phyloP scores from a whole-genome alignment of 2,329 filamentous ascomycete species.

The Neofusicoccum cordaticola region DNA sequence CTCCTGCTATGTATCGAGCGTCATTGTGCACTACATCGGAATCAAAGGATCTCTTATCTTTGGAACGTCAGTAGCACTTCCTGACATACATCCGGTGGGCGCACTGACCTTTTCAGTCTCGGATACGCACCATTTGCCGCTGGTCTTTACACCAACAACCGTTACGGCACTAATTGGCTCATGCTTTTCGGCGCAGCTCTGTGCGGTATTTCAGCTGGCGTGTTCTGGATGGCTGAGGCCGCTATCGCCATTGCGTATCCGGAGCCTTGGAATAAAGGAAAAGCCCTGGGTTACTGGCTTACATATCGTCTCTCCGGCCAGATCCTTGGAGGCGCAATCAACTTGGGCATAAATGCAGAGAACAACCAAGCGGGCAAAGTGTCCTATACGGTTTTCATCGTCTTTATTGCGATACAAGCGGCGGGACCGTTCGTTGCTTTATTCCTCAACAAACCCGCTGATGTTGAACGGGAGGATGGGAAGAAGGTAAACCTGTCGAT shows the following conservation, averaged over 20 bases:
- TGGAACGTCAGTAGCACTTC: constrained; percentile 20
- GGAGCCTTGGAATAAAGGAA: constrained; percentile 37
- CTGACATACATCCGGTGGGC: accelerated
- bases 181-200: constrained; percentile 33
- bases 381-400: no score
- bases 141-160: constrained; percentile 20
- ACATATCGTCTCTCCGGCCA: no score
- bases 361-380: no score
- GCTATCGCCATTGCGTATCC: constrained; percentile 46
- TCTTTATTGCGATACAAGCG: no score
- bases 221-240: constrained; percentile 42
- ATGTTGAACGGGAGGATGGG: no score
- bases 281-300: constrained; percentile 45
- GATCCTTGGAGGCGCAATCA: no score
- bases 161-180: constrained; percentile 30
- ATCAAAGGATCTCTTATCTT: constrained; percentile 34
- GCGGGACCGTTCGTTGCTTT: no score
- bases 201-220: constrained; percentile 35
- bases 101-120: constrained; percentile 26
- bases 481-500: no score
- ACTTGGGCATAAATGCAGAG: no score
- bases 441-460: no score
- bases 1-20: not conserved
- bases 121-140: constrained; percentile 33
- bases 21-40: constrained; percentile 39